Base-by-base conservation (phyloP, 768 basidiomycete species). In the Xerocomellus amylosporus region DNA sequence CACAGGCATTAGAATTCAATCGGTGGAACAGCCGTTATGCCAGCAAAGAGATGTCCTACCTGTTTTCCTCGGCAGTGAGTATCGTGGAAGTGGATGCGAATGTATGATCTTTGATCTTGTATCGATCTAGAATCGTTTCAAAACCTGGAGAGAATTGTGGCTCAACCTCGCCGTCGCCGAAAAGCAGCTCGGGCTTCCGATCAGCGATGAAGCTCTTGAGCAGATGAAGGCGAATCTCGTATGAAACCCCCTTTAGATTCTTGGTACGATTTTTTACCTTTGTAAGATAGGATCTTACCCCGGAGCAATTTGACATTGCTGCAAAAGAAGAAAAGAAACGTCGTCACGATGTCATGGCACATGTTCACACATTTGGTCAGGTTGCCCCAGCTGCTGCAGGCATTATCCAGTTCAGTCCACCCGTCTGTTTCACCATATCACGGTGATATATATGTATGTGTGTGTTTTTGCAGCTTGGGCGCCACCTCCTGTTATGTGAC, bases 401-500 rank as follows among this genome's bases (percentile, higher is more conserved):
- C 17, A 96, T 98, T 66, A 97, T 98, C 61, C 95, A 98, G 90
- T 91, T 61, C 55, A 83, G 76, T 38, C 31, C 49, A 37, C 51
- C 28, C 46, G 50, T 38, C 47, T 14, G 15, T 46, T 50, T 49
- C 57, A 56, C 49, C 46, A 14, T 36, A 20, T 51, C 56, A 49
- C 48, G 5, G 28, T 48, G 19, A 53, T 53, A 39, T 41, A 62
- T 7, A 69, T 50, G 54, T 34, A 46, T 52, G 37, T 28, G 49
- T 31, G 40, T 51, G n/a, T 41, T 45, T 43, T 50, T 56, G 55
- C 53, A 92, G 93, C 69, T 74, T 98, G 40, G 96, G 96, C 41
- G 96, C 96, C 28, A 99, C 97, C 9, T 98, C 96, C 2, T 99
- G 97, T 75, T 99, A 95, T 75, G 97, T 98, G 51, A 98, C 97